A percentile compares a stretch with the other conserved stretches of the same genome.
phyloP scores from a whole-genome alignment of 2,329 filamentous ascomycete species.

The Coniochaeta prunicola region DNA sequence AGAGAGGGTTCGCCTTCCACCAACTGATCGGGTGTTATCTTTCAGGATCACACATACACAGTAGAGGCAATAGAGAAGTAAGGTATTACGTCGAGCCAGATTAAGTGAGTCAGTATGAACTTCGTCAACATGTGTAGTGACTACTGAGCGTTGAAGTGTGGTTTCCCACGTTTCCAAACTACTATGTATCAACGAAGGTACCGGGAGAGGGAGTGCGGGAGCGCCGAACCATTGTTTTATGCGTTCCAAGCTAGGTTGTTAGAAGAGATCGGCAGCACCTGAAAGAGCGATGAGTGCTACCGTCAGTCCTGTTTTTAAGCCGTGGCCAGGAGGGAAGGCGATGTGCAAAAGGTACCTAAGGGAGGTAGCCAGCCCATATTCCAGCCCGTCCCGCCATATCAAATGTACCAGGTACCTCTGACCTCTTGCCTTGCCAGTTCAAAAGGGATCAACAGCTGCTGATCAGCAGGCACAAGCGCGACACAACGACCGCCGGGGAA shows the following conservation, averaged over 20 bases:
- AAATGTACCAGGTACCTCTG: not conserved
- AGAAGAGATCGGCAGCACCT: too few relatives aligned
- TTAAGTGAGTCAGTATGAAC: too few relatives aligned
- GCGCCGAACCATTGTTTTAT: too few relatives aligned
- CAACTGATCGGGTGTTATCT: not conserved
- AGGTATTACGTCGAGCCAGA: too few relatives aligned
- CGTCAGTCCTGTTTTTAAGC: not conserved
- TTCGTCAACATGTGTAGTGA: too few relatives aligned
- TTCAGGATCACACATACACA: not conserved
- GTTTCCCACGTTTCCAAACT: too few relatives aligned
- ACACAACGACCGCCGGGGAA: not conserved
- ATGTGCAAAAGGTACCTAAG: not conserved
- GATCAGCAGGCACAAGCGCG: not conserved
- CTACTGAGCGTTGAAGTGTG: too few relatives aligned
- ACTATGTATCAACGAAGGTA: too few relatives aligned
- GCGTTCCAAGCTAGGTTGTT: too few relatives aligned
- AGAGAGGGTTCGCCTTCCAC: not conserved
- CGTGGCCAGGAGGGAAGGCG: not conserved
- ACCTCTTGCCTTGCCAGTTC: not conserved
- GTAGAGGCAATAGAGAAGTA: not conserved
- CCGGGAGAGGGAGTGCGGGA: too few relatives aligned
- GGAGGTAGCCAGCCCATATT: too few relatives aligned
- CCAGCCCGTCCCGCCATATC: not conserved
- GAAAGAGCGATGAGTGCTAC: not conserved
- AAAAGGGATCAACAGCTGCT: not conserved